phyloP scores from a whole-genome alignment of 352 stramenopile species.

The Globisporangium emineosum region DNA sequence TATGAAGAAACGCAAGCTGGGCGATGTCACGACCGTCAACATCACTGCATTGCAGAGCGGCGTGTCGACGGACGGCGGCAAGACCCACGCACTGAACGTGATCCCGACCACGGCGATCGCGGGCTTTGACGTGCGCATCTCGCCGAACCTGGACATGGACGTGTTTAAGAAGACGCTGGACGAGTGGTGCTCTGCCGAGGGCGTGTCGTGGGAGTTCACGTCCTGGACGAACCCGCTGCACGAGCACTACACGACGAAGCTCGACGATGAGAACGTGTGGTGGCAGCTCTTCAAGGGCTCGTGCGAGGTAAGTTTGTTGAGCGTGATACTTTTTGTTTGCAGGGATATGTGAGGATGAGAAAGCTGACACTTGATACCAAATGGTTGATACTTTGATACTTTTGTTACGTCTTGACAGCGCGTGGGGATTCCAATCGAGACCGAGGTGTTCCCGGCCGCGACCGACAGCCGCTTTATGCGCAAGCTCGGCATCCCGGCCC shows the following conservation, averaged over 20 bases:
- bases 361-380: not conserved
- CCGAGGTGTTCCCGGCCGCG: constrained; percentile 92
- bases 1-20: constrained; percentile 87
- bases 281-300: constrained; percentile 38
- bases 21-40: constrained; percentile 94
- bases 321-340: not conserved
- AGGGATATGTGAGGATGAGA: not conserved
- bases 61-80: constrained; percentile 71
- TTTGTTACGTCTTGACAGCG: not conserved
- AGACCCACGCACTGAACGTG: constrained; percentile 90
- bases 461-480: constrained; percentile 93
- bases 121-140: constrained; percentile 92
- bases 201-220: constrained; percentile 72
- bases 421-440: constrained; percentile 44
- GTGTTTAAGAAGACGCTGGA: constrained; percentile 87
- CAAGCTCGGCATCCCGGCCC: constrained; percentile 84
- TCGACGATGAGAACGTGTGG: constrained; percentile 43
- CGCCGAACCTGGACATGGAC: constrained; percentile 70
- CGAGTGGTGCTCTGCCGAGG: constrained; percentile 81
- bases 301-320: constrained; percentile 21
- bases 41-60: constrained; percentile 90
- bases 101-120: constrained; percentile 89
- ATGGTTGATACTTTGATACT: not conserved
- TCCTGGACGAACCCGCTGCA: constrained; percentile 28
- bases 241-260: constrained; percentile 55